Percentiles rank a stretch among this genome's conserved stretches.
phyloP scores from a whole-genome alignment of 805 yeast genomes.

The Yarrowia sp. region DNA sequence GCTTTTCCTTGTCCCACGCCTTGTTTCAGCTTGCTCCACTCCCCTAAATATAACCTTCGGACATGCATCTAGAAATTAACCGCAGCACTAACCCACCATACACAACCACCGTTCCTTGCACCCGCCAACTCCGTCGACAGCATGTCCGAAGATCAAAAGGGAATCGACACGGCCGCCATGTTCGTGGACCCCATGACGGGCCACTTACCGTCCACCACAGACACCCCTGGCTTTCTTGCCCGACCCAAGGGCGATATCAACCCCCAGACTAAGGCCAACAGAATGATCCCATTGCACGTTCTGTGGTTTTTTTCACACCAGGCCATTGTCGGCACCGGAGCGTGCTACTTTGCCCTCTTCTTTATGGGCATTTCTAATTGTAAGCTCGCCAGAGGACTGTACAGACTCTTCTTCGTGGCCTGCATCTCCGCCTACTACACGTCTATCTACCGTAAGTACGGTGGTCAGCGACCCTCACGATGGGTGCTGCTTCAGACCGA shows the following conservation, averaged over 20 bases:
- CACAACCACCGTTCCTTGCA: too few relatives aligned
- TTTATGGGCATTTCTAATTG: neutral
- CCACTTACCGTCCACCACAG: conserved; percentile 8
- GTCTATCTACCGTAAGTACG: conserved; percentile 13
- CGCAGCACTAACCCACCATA: conserved; percentile 18
- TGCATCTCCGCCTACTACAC: conserved; percentile 29
- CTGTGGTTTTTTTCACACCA: conserved; percentile 23
- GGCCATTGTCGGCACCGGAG: conserved; percentile 4
- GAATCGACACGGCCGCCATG: conserved; percentile 13
- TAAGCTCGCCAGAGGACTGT: conserved; percentile 37
- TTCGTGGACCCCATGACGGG: conserved; percentile 25
- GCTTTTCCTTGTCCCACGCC: neutral
- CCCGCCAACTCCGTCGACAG: neutral
- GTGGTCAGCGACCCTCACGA: conserved; percentile 22
- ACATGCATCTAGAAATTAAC: conserved; percentile 10
- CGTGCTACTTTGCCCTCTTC: neutral
- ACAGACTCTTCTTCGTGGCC: conserved; percentile 55
- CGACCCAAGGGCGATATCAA: neutral
- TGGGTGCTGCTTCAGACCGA: conserved; percentile 21
- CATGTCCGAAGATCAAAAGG: conserved; percentile 3
- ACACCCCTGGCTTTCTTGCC: neutral
- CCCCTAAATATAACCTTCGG: neutral
- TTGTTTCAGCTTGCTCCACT: conserved; percentile 5
- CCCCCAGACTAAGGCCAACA: conserved; percentile 10
- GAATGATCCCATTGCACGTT: conserved; percentile 15